These are phyloP conservation scores for Leccinum subtestaceum DNA, from an alignment of 768 basidiomycete species.

Conservation along the genomic window DNA sequence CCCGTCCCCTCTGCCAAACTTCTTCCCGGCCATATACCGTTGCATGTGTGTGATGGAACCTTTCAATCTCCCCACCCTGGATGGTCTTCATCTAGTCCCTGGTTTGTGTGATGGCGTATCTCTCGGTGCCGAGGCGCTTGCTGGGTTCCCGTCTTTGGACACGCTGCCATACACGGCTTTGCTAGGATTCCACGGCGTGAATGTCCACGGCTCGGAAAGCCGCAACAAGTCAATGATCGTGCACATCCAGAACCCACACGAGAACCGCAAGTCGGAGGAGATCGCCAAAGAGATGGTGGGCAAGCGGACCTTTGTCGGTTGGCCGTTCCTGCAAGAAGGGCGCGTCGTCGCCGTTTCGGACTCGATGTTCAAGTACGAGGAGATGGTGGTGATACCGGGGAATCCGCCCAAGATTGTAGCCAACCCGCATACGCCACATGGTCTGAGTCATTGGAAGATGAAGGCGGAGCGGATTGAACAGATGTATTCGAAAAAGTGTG, in stretches of 20 bases:
- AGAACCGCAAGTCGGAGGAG: conserved; percentile 63
- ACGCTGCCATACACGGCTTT: conserved; percentile 77
- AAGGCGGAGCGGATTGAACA: conserved; percentile 82
- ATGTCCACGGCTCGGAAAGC: conserved; percentile 88
- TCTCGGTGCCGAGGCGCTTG: conserved; percentile 80
- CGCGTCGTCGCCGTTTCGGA: conserved; percentile 85
- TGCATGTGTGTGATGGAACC: conserved; percentile 78
- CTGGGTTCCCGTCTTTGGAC: conserved; percentile 94
- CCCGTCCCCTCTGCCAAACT: conserved; percentile 89
- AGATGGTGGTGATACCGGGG: conserved; percentile 52
- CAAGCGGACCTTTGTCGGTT: conserved; percentile 73
- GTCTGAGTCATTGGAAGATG: conserved; percentile 70
- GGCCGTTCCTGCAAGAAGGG: conserved; percentile 96
- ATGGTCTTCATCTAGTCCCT: conserved; percentile 78
- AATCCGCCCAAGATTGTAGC: conserved; percentile 53
- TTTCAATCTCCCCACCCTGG: conserved; percentile 85
- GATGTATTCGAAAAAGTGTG: conserved; percentile 84
- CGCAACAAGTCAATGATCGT: conserved; percentile 94
- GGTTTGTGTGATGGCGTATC: conserved; percentile 88
- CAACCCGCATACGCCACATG: conserved; percentile 71
- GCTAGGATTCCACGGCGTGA: conserved; percentile 86
- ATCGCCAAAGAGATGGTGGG: conserved; percentile 76
- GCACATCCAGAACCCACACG: conserved; percentile 74
- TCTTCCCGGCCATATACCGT: conserved; percentile 85
- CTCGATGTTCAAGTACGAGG: conserved; percentile 82